phyloP scores from a whole-genome alignment of 805 yeast species.

The Monosporozyma aquatica region DNA sequence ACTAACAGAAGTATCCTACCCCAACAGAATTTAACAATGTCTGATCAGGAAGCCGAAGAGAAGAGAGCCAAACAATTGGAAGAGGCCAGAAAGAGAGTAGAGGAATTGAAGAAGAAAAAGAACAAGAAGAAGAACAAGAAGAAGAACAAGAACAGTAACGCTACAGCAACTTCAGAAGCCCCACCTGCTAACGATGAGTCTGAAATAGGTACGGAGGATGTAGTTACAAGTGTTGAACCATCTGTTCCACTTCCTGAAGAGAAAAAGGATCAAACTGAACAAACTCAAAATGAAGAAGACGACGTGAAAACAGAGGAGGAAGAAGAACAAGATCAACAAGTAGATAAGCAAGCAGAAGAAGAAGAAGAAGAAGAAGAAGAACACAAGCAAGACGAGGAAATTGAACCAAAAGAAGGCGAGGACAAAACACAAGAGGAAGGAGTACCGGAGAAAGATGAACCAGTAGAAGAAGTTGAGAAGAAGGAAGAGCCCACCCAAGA shows the following conservation, averaged over 20 bases:
- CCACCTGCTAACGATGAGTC: conserved; percentile 19
- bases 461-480: conserved; percentile 6
- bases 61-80: conserved; percentile 54
- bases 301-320: conserved; percentile 6
- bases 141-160: conserved; percentile 21
- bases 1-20: background rate
- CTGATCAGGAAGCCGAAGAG: conserved; percentile 30
- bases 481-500: background rate
- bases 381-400: conserved; percentile 2
- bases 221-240: no score
- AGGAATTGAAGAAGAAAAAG: conserved; percentile 55
- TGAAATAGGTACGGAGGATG: conserved; percentile 8
- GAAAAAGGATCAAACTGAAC: conserved; percentile 2
- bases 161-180: conserved; percentile 10
- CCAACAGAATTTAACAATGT: no score
- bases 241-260: no score
- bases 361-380: conserved; percentile 7
- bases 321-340: conserved; percentile 1
- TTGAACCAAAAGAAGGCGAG: background rate
- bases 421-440: conserved; percentile 7
- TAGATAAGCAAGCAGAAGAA: background rate
- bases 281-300: conserved; percentile 5
- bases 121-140: conserved; percentile 39
- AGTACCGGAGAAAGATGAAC: no score
- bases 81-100: conserved; percentile 64